Evolutionary conservation across 331 rosid genomes (phyloP).

Genomic region (Saraca asoca): DNA sequence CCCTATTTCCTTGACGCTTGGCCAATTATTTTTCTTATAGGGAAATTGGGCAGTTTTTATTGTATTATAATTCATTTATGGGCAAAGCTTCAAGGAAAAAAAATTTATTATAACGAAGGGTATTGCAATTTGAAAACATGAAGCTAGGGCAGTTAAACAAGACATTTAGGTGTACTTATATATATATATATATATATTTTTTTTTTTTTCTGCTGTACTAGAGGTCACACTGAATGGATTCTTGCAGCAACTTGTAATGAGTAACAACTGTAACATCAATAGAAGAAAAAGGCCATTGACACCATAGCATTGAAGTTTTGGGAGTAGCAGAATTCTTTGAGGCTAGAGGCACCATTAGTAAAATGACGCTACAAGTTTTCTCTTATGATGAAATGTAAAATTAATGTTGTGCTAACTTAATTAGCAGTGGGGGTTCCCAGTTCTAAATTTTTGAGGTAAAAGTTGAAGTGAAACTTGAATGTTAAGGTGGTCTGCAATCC

Average conservation of each 20-base stretch:
- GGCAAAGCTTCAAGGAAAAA: background rate
- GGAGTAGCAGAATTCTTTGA: conserved; percentile 1
- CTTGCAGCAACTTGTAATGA: background rate
- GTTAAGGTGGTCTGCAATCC: background rate
- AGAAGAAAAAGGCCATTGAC: background rate
- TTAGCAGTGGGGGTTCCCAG: conserved; percentile 20
- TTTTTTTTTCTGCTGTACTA: background rate
- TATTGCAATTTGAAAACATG: background rate
- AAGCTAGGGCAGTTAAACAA: background rate
- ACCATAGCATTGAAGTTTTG: background rate
- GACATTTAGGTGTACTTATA: background rate
- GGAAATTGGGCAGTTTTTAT: background rate
- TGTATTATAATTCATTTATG: background rate
- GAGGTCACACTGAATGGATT: background rate
- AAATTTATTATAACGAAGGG: background rate
- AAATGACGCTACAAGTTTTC: conserved; percentile 6
- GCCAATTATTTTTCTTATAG: background rate
- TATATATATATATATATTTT: background rate
- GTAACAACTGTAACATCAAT: background rate
- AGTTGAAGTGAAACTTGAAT: background rate
- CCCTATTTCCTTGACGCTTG: conserved; percentile 1
- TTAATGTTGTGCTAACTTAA: conserved; percentile 12
- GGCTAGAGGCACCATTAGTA: background rate
- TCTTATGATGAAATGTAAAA: background rate
- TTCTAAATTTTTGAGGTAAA: background rate